Evolutionary conservation across 2,329 filamentous ascomycete genomes (phyloP), one percentile per base, ranked within the genome.

Genomic region (Sarocladium oryzae): DNA sequence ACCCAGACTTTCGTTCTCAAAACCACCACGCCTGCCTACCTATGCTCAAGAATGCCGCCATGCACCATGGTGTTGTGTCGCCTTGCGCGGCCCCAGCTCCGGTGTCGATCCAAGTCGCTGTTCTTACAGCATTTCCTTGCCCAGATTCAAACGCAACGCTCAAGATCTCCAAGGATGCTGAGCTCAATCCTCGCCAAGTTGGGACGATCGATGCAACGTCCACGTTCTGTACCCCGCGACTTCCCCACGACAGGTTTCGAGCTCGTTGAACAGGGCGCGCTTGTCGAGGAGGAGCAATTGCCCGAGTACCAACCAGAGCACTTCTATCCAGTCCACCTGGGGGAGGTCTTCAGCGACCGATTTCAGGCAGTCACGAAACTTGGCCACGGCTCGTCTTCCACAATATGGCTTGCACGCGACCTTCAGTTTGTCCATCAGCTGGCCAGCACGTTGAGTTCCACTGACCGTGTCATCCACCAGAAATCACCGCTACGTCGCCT

Each of bases 371-470:
- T 72, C 0, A 59, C 64, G 1, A 74, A 74, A 52, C 56, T 74
- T 7, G 70, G 70, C 9, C 74, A 57, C 56, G 70, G 71, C 20
- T 57, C 58, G 15, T 65, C 60, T 6, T 74, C 69, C 4, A 75
- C 70, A 0, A 67, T 72, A 16, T 74, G 70, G 69, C 61, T 75
- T 13, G 69, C 68, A 4, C 63, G 61, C 28, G 65, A 72, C 55
- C 57, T 68, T 10, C 57, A 59, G 63, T 63, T 51, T 51, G 54
- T 54, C 9, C 23, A 38, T 18, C 2, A 9, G 6, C 33, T 36
- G 16, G 13, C 8, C 13, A 41, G 7, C 28, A n/a, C n/a, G 24
- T 26, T 41, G 16, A 48, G n/a, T 21, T 16, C 30, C 33, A 49
- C 26, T 20, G 33, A 36, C 5, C 33, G 5, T n/a, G 41, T 35